Evolutionary conservation across 768 basidiomycete genomes (phyloP), one percentile per base, ranked within the genome.

Genomic region (Rhodotorula babjevae): DNA sequence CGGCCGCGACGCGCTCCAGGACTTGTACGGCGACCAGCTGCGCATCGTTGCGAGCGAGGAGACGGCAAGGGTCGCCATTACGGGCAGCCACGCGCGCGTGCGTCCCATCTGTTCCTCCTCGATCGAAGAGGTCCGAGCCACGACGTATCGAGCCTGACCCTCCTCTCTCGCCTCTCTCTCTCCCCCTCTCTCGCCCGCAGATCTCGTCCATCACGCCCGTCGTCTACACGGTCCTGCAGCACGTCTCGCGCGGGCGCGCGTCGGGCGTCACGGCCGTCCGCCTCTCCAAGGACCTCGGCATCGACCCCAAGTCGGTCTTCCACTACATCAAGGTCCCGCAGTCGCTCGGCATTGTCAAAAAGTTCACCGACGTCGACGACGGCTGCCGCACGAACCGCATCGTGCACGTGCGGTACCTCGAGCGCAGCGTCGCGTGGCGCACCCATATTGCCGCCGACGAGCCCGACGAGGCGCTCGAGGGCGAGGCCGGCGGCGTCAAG

Each of bases 261-360:
- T 82, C 85, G 29, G 92, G 92, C 19, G 85, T 91, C 25, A 89
- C 90, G 14, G 88, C 90, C 59, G 86, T 92, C 21, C 86, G 90
- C 46, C 84, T 95, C 23, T 90, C 90, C 36, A 87, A 87, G 76
- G 84, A 86, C 77, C 88, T 92, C 18, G 87, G 86, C 61, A 92
- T 94, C 77, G 92, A 93, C 78, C 90, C 91, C 79, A 93, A 93
- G 81, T 90, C 90, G 3, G 91, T 91, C 74, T 91, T 91, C 79
- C 93, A 94, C 81, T 86, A 92, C 69, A 86, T 92, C 68, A 86
- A 87, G 75, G 87, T 90, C 75, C 83, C 94, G 27, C 84, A 88
- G 5, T 87, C 88, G 63, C 83, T 94, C 65, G 87, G 73, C 10
- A 86, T 77, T 83, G 90, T 53, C 55, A 71, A 73, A 44, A 79